phyloP scores from a whole-genome alignment of 768 basidiomycete genomes.

The Pisolithus orientalis region DNA sequence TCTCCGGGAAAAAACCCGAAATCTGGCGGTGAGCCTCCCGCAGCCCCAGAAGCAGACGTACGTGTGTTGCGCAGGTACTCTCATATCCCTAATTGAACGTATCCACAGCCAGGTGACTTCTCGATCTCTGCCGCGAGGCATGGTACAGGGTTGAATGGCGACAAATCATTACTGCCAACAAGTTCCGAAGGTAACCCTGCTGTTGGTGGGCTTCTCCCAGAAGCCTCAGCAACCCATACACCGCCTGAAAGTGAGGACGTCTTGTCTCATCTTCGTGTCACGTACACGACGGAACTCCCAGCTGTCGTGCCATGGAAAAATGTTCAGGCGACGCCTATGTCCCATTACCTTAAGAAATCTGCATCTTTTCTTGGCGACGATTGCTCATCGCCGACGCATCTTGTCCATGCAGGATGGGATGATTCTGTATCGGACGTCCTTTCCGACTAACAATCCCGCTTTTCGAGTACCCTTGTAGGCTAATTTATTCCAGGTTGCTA shows the following conservation, averaged over 20 bases:
- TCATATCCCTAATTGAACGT: conserved; percentile 25
- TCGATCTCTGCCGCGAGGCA: conserved; percentile 19
- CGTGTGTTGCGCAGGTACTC: conserved; percentile 22
- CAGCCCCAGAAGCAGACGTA: conserved; percentile 23
- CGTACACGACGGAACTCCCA: conserved; percentile 29
- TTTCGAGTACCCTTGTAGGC: conserved; percentile 4
- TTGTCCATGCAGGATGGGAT: conserved; percentile 56
- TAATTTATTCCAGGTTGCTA: conserved; percentile 24
- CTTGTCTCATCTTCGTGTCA: conserved; percentile 32
- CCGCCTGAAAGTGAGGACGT: conserved; percentile 25
- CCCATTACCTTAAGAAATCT: conserved; percentile 34
- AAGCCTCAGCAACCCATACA: conserved; percentile 26
- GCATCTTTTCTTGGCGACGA: conserved; percentile 34
- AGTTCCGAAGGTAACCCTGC: conserved; percentile 32
- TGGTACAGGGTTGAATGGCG: conserved; percentile 21
- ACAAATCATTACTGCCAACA: conserved; percentile 28
- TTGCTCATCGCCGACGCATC: conserved; percentile 40
- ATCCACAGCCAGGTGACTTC: conserved; percentile 25
- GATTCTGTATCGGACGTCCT: conserved; percentile 42
- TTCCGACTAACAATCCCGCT: conserved; percentile 23
- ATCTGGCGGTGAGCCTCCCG: conserved; percentile 14
- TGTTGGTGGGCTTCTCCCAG: conserved; percentile 27
- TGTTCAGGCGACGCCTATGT: conserved; percentile 28
- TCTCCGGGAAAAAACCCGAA: conserved; percentile 26
- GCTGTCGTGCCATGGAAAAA: conserved; percentile 30